These are phyloP conservation scores for Corynespora cassiicola DNA, from an alignment of 2,329 filamentous ascomycete species.

Conservation along the genomic window DNA sequence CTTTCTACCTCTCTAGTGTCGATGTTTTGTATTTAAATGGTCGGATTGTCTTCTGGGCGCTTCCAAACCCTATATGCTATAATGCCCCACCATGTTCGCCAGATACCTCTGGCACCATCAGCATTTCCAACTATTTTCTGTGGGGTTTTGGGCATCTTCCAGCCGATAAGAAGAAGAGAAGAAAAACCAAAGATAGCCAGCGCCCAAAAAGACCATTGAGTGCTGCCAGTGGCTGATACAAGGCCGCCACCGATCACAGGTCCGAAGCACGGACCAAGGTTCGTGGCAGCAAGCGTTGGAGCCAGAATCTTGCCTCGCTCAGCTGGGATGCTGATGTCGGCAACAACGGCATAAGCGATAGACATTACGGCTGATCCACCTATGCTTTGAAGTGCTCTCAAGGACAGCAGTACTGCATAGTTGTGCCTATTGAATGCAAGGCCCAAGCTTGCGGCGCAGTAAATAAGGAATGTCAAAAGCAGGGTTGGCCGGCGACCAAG, in stretches of 20 bases:
- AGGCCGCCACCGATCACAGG: constrained; percentile 4
- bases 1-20: background rate
- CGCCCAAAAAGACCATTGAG: constrained; percentile 1
- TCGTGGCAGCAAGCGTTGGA: background rate
- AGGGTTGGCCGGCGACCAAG: constrained; percentile 51
- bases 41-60: too few relatives aligned
- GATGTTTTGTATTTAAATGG: too few relatives aligned
- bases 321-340: constrained; percentile 1
- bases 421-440: constrained; percentile 48
- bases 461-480: constrained; percentile 46
- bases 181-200: background rate
- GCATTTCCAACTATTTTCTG: constrained; percentile 1
- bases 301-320: constrained; percentile 3
- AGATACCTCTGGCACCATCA: too few relatives aligned
- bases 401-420: constrained; percentile 40
- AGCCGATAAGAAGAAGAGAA: background rate
- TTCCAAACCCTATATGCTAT: too few relatives aligned
- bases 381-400: constrained; percentile 47
- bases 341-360: constrained; percentile 2
- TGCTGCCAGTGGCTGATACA: background rate
- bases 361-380: background rate
- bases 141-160: background rate
- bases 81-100: background rate
- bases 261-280: constrained; percentile 3
- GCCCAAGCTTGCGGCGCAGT: constrained; percentile 47